These are phyloP conservation scores for Bassia scoparia DNA, from an alignment of 148 eudicot species.

Conservation along the genomic window DNA sequence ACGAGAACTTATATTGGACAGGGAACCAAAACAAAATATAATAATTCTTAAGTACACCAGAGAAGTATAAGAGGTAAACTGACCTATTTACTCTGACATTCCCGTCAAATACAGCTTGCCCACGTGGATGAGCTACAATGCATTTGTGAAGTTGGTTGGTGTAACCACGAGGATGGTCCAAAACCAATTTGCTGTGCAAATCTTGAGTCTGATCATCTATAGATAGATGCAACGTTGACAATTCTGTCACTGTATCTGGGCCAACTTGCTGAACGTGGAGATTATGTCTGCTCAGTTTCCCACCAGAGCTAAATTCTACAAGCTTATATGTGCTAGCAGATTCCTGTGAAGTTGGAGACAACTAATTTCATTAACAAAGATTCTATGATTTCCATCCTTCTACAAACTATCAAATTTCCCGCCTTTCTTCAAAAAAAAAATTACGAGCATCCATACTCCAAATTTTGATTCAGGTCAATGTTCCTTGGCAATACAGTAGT, in stretches of 20 bases:
- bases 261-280: constrained; percentile 88
- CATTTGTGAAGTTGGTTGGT: constrained; percentile 92
- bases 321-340: constrained; percentile 78
- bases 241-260: constrained; percentile 71
- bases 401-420: background rate
- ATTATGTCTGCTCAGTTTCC: constrained; percentile 89
- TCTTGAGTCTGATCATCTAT: constrained; percentile 71
- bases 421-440: background rate
- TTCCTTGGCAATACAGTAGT: background rate
- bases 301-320: constrained; percentile 84
- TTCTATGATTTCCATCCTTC: background rate
- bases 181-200: constrained; percentile 70
- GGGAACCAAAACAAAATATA: background rate
- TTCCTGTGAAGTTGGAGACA: constrained; percentile 48
- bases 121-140: constrained; percentile 81
- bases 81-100: constrained; percentile 86
- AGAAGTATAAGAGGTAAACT: constrained; percentile 5
- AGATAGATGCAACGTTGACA: constrained; percentile 80
- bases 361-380: constrained; percentile 12
- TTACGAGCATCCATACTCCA: background rate
- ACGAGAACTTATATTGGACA: background rate
- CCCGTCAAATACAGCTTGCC: constrained; percentile 95
- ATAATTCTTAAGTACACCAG: background rate
- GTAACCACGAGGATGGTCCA: constrained; percentile 84
- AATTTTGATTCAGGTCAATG: background rate